Percentiles rank a stretch among this genome's conserved stretches.
Conservation (phyloP, 306 rosid species). For the Casuarina equisetifolia region DNA sequence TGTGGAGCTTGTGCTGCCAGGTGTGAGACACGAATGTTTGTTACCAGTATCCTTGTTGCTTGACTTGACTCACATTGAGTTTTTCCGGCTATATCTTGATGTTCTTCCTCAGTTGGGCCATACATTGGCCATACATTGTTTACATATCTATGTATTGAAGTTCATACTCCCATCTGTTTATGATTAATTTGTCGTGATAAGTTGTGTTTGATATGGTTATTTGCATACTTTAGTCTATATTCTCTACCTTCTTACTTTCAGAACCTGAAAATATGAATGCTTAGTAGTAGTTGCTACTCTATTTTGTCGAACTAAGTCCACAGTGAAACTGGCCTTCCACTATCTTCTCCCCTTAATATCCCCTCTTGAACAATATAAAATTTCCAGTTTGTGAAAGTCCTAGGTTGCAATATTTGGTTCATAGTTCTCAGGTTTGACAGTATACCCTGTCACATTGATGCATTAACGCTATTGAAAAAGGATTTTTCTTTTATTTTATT, state of each 20-base stretch:
- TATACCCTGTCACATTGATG: neutral
- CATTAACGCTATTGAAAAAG: neutral
- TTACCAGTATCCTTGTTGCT: slow-evolving; percentile 72
- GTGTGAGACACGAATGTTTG: slow-evolving; percentile 96
- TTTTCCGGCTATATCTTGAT: slow-evolving; percentile 11
- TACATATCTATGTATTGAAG: slow-evolving; percentile 3
- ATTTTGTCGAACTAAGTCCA: too few relatives aligned
- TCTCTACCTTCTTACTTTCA: neutral
- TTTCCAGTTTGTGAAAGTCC: too few relatives aligned
- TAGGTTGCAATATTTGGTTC: too few relatives aligned
- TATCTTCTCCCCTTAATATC: slow-evolving; percentile 20
- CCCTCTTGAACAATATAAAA: neutral
- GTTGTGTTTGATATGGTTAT: slow-evolving; percentile 15
- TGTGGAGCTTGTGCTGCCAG: slow-evolving; percentile 70
- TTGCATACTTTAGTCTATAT: neutral
- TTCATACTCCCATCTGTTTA: slow-evolving; percentile 2
- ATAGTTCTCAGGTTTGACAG: neutral
- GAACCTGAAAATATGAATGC: too few relatives aligned
- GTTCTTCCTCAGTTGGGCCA: neutral
- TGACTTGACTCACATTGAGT: slow-evolving; percentile 13
- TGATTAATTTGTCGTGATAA: neutral
- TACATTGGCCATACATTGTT: neutral
- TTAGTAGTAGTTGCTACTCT: too few relatives aligned
- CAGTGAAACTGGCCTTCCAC: neutral
- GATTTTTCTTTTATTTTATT: too few relatives aligned